Evolutionary conservation across 176 grass and related monocot genomes (phyloP).

Genomic region (Canna indica): DNA sequence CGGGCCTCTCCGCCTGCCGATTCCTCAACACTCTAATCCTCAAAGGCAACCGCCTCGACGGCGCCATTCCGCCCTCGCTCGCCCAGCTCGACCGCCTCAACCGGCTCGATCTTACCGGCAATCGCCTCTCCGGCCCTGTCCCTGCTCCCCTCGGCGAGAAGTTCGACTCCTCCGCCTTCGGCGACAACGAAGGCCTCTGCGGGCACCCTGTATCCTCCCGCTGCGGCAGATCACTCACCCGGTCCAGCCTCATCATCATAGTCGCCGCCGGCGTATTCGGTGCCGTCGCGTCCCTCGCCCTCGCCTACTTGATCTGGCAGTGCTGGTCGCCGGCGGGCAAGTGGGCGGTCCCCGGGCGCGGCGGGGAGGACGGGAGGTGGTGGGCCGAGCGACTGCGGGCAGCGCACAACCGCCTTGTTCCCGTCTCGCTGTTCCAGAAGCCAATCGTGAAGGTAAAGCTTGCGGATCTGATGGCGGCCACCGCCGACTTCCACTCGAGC

Average conservation of each 20-base stretch:
- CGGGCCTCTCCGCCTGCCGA: conserved; percentile 58
- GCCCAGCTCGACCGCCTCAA: conserved; percentile 51
- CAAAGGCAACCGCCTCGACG: conserved; percentile 39
- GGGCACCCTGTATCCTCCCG: conserved; percentile 41
- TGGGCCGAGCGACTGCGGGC: conserved; percentile 69
- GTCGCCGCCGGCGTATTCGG: conserved; percentile 84
- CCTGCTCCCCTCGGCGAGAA: conserved; percentile 34
- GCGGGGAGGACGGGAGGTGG: conserved; percentile 59
- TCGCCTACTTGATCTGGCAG: conserved; percentile 75
- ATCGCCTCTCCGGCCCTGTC: conserved; percentile 53
- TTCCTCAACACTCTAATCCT: conserved; percentile 73
- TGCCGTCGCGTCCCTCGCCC: conserved; percentile 47
- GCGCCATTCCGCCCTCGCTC: conserved; percentile 63
- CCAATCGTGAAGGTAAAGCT: conserved; percentile 99
- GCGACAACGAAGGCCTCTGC: conserved; percentile 50
- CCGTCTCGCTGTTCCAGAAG: conserved; percentile 89
- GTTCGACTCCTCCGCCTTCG: conserved; percentile 39
- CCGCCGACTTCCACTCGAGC: conserved; percentile 57
- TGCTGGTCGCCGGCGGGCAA: conserved; percentile 31
- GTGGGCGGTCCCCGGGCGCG: conserved; percentile 10
- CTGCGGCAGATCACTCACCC: conserved; percentile 20
- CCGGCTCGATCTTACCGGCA: conserved; percentile 60
- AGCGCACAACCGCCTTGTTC: conserved; percentile 58
- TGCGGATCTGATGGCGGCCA: conserved; percentile 79
- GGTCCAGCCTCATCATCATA: conserved; percentile 45